Base-by-base conservation (phyloP, 495 filamentous ascomycete genomes). In the Hypoxylon rickii region DNA sequence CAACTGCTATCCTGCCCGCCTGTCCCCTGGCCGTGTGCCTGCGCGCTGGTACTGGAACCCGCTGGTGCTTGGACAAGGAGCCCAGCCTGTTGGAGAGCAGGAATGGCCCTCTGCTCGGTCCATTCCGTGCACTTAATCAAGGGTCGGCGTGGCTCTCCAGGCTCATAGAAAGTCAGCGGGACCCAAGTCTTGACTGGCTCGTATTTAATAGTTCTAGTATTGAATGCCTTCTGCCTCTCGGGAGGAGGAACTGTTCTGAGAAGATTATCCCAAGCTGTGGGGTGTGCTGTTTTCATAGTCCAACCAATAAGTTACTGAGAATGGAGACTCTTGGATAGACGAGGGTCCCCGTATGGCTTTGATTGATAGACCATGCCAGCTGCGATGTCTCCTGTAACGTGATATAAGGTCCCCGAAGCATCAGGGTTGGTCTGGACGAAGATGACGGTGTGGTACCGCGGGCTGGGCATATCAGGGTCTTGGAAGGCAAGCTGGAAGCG, bases 351-450 rank as follows among this genome's bases (percentile, higher is more conserved):
- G 1, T 37, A 38, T 16, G 11, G 8, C n/a, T 29, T 50, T 1
- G 46, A 21, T 8, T 54, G 20, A 31, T 70, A 73, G 1, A 16
- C n/a, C 65, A 70, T 71, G 7, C 70, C 69, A 5, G 53, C 46
- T 5, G 51, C 51, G 17, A 73, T 64, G 16, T 73, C 69, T 10
- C 70, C 70, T 5, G 51, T 68, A 31, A 71, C 70, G 34, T 73
- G 59, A 46, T 70, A 61, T 7, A 54, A 58, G 2, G 26, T 55
- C 6, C 70, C 70, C 37, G 46, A 51, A 19, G 51, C 50, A 40
- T 66, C 44, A 0, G 26, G 18, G 13, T 51, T 44, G 20, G 69
- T 66, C 29, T 64, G 29, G 39, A 73, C 61, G 46, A 73, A 73
- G 33, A 73, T 38, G 12, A 60, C 53, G 13, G 58, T 63, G 51